Evolutionary conservation across 1,284 basidiomycete species (phyloP).

Genomic region (Ganoderma resinaceum): DNA sequence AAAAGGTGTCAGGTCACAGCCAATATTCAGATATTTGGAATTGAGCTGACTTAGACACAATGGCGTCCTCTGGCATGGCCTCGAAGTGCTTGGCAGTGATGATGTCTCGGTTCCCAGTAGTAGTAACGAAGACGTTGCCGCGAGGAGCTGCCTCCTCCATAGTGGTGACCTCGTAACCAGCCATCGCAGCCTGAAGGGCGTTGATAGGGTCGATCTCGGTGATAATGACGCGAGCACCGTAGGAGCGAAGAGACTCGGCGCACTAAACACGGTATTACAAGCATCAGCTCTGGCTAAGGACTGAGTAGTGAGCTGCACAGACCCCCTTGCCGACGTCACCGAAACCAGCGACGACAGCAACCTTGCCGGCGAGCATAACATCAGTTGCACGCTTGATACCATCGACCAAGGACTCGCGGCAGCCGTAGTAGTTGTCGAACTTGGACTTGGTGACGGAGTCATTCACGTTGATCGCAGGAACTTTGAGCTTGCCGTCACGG

Average conservation of each 20-base stretch:
- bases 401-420: slow-evolving; percentile 99
- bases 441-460: slow-evolving; percentile 99
- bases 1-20: slow-evolving; percentile 11
- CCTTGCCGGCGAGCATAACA: slow-evolving; percentile 99
- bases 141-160: slow-evolving; percentile 97
- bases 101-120: slow-evolving; percentile 99
- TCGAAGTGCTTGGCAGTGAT: slow-evolving; percentile 93
- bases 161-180: slow-evolving; percentile 97
- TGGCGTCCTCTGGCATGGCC: slow-evolving; percentile 98
- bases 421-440: slow-evolving; percentile 97
- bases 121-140: slow-evolving; percentile 96
- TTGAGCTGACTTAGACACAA: slow-evolving; percentile 91
- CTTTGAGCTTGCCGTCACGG: slow-evolving; percentile 95
- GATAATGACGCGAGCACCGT: slow-evolving; percentile 95
- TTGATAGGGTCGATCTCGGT: slow-evolving; percentile 99
- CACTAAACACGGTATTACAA: slow-evolving; percentile 61
- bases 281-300: not conserved
- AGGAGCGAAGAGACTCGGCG: slow-evolving; percentile 96
- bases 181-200: slow-evolving; percentile 99
- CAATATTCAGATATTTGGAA: not conserved
- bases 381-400: slow-evolving; percentile 99
- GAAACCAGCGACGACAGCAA: slow-evolving; percentile 98
- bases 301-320: slow-evolving; percentile 44
- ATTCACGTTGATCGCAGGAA: slow-evolving; percentile 99
- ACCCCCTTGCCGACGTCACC: slow-evolving; percentile 99